Evolutionary conservation across 768 basidiomycete genomes (phyloP), one percentile per base, ranked within the genome.

Genomic region (Mycena pura): DNA sequence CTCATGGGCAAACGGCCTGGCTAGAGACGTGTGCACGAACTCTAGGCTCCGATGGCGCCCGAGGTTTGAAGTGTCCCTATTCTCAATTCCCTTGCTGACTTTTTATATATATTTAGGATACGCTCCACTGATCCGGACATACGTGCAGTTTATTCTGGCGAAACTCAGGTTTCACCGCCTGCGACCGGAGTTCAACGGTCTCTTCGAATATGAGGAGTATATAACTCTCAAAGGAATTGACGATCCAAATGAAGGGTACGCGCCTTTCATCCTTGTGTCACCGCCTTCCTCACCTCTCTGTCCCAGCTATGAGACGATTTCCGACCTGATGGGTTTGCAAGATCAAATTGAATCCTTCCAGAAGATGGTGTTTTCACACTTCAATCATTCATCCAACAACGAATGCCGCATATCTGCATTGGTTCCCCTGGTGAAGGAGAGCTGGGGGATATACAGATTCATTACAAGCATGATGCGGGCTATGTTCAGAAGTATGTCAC

Each of bases 261-360:
- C 21, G 6, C 10, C 39, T 28, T 24, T 40, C 50, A 56, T 55
- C 25, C 46, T 41, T 48, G 49, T 49, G 53, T 28, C 28, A 10
- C 48, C 63, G 46, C 15, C 50, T 45, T 60, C 71, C 62, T 66
- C 62, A 52, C 25, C 39, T 41, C n/a, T 40, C 28, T 15, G 24
- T 2, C 44, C 6, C 69, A 98, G 96, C 51, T 99, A 97, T 69
- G 97, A 99, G 76, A 99, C 95, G 0, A 99, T 99, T 69, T 89
- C 89, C 25, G 97, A 99, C 74, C 86, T 99, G 31, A 99, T 98
- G 97, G 90, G 87, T 17, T 80, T 99, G 53, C 97, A 99, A 80
- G 97, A 99, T 72, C 95, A 98, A 73, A 99, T 99, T 55, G 97
- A 99, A 72, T 92, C 95, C 4, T 99, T 99, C 80, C 96, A 99